Base-by-base conservation (phyloP, 106 monocot genomes). In the Triglochin maritima region DNA sequence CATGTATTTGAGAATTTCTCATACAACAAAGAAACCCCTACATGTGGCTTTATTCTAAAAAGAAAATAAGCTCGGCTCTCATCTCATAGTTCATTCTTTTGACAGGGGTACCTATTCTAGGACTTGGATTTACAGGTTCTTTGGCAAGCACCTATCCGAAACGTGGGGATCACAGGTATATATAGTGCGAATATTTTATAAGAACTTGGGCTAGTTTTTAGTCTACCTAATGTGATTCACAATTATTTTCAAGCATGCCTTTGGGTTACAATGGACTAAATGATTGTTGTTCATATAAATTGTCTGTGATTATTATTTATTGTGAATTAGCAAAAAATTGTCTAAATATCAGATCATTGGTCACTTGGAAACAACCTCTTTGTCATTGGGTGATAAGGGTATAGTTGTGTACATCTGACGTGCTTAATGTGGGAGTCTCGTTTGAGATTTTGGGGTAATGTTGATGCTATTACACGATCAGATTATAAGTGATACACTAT, bases 121-220 rank as follows among this genome's bases (percentile, higher is more conserved):
- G 93, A 67, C 83, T 93, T 70, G 93, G 85, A 54, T 93, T 88
- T 80, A 81, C 93, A 57, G 88, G 93, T 49, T 88, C 88, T 79
- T 76, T 93, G 59, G 93, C 88, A 17, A 88, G 75, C 60, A 16
- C 70, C 61, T 65, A 15, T 57, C 73, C 81, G 58, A 93, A 93
- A 65, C 78, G 11, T 72, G 93, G 93, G 9, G 83, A 80, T 42
- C 93, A 88, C 56, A 83, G 88, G 93, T 93, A 93, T 52, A 4
- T 13, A 50, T 73, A 46, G 59, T 70, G 13, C n/a, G 48, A 47
- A 6, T 12, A 17, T 29, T 4, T 16, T 59, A 29, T 17, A 6
- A 9, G 3, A 12, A 55, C 14, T 9, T 55, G 55, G 14, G 55
- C 2, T 55, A 9, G 10, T 12, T 55, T 55, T 55, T 55, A 8